These are phyloP conservation scores for Neonectria faginata DNA, from an alignment of 2,329 filamentous ascomycete genomes.

Conservation along the genomic window DNA sequence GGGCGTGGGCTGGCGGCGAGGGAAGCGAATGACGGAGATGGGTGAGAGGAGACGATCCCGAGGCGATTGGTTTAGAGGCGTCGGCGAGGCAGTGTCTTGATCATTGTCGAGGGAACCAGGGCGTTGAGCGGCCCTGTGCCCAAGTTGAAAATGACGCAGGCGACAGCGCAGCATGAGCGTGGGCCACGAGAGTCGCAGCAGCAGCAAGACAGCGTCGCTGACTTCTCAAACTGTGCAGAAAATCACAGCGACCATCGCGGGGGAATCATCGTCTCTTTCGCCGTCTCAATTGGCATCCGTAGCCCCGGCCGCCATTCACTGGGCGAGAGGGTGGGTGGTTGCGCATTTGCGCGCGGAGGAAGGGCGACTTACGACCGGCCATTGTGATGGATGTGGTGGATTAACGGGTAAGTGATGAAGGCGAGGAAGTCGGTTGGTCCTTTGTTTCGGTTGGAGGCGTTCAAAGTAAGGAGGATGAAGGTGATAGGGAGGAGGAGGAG, in stretches of 20 bases:
- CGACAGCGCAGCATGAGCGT: conserved; percentile 28
- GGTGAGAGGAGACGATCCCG: conserved; percentile 14
- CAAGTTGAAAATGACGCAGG: conserved; percentile 52
- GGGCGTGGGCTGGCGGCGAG: background rate
- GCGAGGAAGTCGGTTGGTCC: conserved; percentile 20
- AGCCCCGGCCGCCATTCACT: conserved; percentile 14
- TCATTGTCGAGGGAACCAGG: conserved; percentile 30
- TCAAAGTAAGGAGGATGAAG: conserved; percentile 27
- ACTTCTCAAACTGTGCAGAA: conserved; percentile 14
- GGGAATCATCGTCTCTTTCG: conserved; percentile 19
- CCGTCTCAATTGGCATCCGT: conserved; percentile 38
- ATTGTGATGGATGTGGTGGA: conserved; percentile 51
- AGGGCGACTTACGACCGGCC: conserved; percentile 58
- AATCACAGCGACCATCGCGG: conserved; percentile 18
- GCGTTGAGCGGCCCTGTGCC: conserved; percentile 30
- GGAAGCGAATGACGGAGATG: background rate
- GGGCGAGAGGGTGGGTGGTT: background rate
- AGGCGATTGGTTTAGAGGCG: conserved; percentile 10
- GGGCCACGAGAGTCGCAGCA: conserved; percentile 10
- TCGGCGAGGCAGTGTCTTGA: conserved; percentile 26
- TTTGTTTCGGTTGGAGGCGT: conserved; percentile 23
- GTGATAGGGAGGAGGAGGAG: conserved; percentile 37
- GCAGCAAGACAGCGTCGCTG: conserved; percentile 8
- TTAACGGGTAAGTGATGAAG: conserved; percentile 26
- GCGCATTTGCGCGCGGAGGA: conserved; percentile 24